Percentiles rank a stretch among this genome's conserved stretches.
Evolutionary conservation across 140 eudicot genomes (phyloP).

Genomic region (Senecio squalidus): DNA sequence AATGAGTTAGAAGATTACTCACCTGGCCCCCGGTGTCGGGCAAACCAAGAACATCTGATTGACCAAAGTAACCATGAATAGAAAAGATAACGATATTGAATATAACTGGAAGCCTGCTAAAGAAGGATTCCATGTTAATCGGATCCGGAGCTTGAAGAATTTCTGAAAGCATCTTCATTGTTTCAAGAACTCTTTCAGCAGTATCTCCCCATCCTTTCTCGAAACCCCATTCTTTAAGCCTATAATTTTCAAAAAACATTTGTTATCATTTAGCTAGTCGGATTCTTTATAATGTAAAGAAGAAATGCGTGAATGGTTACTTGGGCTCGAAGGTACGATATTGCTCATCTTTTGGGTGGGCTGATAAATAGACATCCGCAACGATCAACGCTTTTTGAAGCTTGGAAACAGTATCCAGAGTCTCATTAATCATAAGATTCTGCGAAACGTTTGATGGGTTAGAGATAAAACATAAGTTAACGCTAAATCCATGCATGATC

Average conservation of each 20-base stretch:
- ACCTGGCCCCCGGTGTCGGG: slow-evolving; percentile 99
- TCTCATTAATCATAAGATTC: slow-evolving; percentile 76
- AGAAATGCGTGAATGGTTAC: slow-evolving; percentile 25
- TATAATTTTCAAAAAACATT: slow-evolving; percentile 14
- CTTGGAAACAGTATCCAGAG: slow-evolving; percentile 46
- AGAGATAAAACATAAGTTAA: background rate
- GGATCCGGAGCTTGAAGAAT: slow-evolving; percentile 89
- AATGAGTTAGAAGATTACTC: background rate
- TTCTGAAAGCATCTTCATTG: slow-evolving; percentile 72
- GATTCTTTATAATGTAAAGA: background rate
- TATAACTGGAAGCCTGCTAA: slow-evolving; percentile 61
- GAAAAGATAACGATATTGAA: slow-evolving; percentile 71
- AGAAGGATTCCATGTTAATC: slow-evolving; percentile 53
- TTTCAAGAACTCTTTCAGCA: slow-evolving; percentile 59
- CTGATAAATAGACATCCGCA: slow-evolving; percentile 65
- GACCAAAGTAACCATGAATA: slow-evolving; percentile 83
- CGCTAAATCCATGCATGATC: background rate
- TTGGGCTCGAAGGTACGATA: slow-evolving; percentile 51
- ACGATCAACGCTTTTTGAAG: slow-evolving; percentile 62
- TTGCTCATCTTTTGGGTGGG: slow-evolving; percentile 52
- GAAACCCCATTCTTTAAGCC: slow-evolving; percentile 87
- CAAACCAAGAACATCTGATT: slow-evolving; percentile 84
- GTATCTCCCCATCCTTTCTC: slow-evolving; percentile 93
- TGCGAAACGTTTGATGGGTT: slow-evolving; percentile 20
- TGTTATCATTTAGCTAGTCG: background rate